Base-by-base conservation (phyloP, 148 eudicot genomes). In the Tetragonia tetragonoides region DNA sequence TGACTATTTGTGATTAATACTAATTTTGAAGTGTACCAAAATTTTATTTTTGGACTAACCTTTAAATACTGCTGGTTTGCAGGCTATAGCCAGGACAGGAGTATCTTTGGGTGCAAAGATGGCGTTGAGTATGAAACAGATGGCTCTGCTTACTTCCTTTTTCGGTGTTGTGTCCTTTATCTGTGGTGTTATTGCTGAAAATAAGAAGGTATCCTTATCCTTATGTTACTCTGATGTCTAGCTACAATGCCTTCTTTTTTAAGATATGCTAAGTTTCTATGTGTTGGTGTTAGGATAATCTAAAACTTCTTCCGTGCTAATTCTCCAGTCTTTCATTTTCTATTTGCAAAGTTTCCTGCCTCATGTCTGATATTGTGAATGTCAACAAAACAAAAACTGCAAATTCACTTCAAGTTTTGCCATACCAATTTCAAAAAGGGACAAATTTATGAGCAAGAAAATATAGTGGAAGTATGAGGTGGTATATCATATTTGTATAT, bases 111-210 rank as follows among this genome's bases (percentile, higher is more conserved):
- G 72, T 78, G 63, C 53, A 53, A 68, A 79, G 57, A 78, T 82
- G 85, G 76, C 51, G 47, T 70, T 78, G 3, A 78, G 79, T 47
- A 82, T 78, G 76, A 82, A 78, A 66, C 81, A 82, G 65, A 92
- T 89, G 93, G 83, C 95, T 68, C 76, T 94, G 68, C 76, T 94
- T 20, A 90, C 89, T 49, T 81, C 89, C 39, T 74, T 88, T 38
- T 86, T 90, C 72, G 98, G 98, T 8, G 61, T 73, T 0, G 11
- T 86, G 62, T 90, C 97, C 21, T 94, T 94, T 68, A 14, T 94
- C 44, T 82, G 89, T 67, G 98, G 95, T 59, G 92, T 94, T 47
- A 73, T 94, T 78, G 98, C 98, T 83, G 98, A 94, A 78, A 94
- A 94, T 85, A 92, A 90, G 80, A 94, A 92, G 97, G 98, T 93